These are phyloP conservation scores for Galerina sulciceps DNA, from an alignment of 768 basidiomycete species.

Conservation along the genomic window DNA sequence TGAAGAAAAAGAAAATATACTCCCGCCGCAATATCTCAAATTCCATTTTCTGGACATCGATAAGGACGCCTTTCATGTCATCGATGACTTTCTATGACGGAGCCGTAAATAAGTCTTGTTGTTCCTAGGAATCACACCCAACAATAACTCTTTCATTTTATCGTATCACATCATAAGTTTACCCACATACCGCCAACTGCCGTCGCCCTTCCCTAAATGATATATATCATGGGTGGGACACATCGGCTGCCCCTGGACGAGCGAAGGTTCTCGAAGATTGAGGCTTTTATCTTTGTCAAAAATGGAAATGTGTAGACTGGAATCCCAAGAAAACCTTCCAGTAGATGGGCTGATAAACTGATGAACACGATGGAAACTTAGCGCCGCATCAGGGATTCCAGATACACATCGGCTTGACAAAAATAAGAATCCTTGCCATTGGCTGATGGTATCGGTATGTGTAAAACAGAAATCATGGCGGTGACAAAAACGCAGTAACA, in stretches of 20 bases:
- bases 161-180: background rate
- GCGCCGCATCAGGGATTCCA: slow-evolving; percentile 17
- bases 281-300: background rate
- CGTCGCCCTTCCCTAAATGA: background rate
- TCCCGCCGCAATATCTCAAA: background rate
- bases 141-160: background rate
- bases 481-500: slow-evolving; percentile 11
- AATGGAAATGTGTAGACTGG: slow-evolving; percentile 6
- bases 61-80: background rate
- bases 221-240: background rate
- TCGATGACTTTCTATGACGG: background rate
- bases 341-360: slow-evolving; percentile 9
- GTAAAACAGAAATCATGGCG: slow-evolving; percentile 6
- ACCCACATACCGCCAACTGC: background rate
- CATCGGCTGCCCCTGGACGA: no score
- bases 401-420: slow-evolving; percentile 20
- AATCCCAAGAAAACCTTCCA: slow-evolving; percentile 15
- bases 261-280: background rate
- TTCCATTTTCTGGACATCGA: background rate
- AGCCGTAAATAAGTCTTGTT: no score
- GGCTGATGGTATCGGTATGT: slow-evolving; percentile 21
- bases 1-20: background rate
- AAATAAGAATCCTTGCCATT: slow-evolving; percentile 16
- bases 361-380: slow-evolving; percentile 20
- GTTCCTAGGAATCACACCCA: no score